Evolutionary conservation across 2,329 filamentous ascomycete species (phyloP).

Genomic region (Fusarium chaquense): DNA sequence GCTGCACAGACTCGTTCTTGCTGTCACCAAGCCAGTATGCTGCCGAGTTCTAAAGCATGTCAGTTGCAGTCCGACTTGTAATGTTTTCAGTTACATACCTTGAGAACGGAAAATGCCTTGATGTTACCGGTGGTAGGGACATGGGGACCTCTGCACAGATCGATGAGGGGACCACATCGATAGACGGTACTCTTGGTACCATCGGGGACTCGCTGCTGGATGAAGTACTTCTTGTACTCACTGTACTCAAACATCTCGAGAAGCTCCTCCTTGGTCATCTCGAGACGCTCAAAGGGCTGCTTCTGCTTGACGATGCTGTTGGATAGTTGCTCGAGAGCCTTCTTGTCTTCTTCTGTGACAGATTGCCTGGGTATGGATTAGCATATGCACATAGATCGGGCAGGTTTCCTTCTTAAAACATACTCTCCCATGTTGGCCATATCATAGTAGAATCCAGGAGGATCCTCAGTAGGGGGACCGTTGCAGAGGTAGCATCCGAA

Average conservation of each 20-base stretch:
- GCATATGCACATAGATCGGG: neutral
- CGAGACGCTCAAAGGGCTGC: slow-evolving; percentile 91
- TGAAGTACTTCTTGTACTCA: slow-evolving; percentile 98
- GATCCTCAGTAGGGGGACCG: slow-evolving; percentile 87
- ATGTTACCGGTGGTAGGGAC: slow-evolving; percentile 92
- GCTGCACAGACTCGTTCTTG: slow-evolving; percentile 93
- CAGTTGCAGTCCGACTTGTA: slow-evolving; percentile 7
- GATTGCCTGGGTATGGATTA: slow-evolving; percentile 68
- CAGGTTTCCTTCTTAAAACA: neutral
- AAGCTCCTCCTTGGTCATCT: slow-evolving; percentile 89
- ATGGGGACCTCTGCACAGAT: slow-evolving; percentile 94
- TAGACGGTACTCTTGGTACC: slow-evolving; percentile 95
- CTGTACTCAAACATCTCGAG: slow-evolving; percentile 97
- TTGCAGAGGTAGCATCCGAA: slow-evolving; percentile 95
- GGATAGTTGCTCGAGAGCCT: slow-evolving; percentile 84
- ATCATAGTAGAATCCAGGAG: slow-evolving; percentile 91
- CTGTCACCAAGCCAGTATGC: slow-evolving; percentile 96
- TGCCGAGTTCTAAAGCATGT: slow-evolving; percentile 69
- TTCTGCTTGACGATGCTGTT: slow-evolving; percentile 93
- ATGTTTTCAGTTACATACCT: slow-evolving; percentile 57
- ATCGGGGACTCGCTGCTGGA: slow-evolving; percentile 76
- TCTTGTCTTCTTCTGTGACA: slow-evolving; percentile 84
- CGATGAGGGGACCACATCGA: slow-evolving; percentile 91
- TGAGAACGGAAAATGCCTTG: slow-evolving; percentile 95
- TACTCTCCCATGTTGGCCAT: slow-evolving; percentile 74